Percentiles rank a stretch among this genome's conserved stretches.
Evolutionary conservation across 1,139 yeast genomes (phyloP).

Genomic region (Pichia inconspicua): DNA sequence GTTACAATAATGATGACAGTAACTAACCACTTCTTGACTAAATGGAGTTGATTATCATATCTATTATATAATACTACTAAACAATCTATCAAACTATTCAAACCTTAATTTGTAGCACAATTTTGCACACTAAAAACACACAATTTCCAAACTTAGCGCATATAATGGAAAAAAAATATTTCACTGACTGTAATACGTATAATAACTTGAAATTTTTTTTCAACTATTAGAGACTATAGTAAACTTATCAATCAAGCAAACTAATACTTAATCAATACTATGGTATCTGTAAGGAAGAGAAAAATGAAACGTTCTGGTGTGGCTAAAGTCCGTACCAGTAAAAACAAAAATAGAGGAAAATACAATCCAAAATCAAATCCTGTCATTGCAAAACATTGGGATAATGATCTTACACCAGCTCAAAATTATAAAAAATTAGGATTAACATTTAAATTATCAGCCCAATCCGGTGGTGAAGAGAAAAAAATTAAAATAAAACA

Average conservation of each 20-base stretch:
- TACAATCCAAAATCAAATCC: conserved; percentile 64
- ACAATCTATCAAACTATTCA: too few relatives aligned
- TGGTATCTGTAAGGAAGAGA: conserved; percentile 83
- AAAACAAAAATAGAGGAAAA: conserved; percentile 59
- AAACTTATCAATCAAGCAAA: too few relatives aligned
- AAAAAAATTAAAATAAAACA: conserved; percentile 31
- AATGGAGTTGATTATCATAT: too few relatives aligned
- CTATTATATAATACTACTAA: too few relatives aligned
- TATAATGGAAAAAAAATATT: too few relatives aligned
- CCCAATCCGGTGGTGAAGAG: conserved; percentile 63
- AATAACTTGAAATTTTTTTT: neutral
- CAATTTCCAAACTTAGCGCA: too few relatives aligned
- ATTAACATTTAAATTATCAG: conserved; percentile 56
- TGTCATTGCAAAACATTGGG: conserved; percentile 87
- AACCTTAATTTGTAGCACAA: too few relatives aligned
- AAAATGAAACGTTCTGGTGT: conserved; percentile 71
- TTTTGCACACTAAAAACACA: too few relatives aligned
- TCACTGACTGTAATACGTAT: neutral
- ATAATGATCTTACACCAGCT: conserved; percentile 64
- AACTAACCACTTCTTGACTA: too few relatives aligned
- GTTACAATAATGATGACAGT: too few relatives aligned
- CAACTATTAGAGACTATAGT: too few relatives aligned
- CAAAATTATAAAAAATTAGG: conserved; percentile 83
- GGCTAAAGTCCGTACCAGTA: conserved; percentile 53
- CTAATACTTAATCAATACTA: neutral